These are phyloP conservation scores for Ophiostoma perfectum DNA, from an alignment of 2,329 filamentous ascomycete species.

Conservation along the genomic window DNA sequence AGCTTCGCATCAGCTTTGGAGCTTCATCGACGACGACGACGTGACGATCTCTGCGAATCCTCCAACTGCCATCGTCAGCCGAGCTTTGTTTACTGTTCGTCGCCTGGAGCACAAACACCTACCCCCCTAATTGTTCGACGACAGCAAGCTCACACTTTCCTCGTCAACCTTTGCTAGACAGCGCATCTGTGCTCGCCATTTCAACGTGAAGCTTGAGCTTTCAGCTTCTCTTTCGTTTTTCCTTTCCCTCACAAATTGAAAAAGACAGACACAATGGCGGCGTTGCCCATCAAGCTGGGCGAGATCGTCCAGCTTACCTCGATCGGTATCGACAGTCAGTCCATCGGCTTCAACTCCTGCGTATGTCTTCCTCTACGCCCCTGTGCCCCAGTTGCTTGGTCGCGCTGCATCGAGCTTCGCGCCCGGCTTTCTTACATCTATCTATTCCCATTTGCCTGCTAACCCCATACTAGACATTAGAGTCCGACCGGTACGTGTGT, in stretches of 20 bases:
- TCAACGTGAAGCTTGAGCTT: constrained; percentile 5
- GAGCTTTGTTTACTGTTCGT: constrained; percentile 14
- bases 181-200: constrained; percentile 18
- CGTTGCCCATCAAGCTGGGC: constrained; percentile 39
- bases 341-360: constrained; percentile 82
- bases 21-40: constrained; percentile 13
- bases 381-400: too few relatives aligned
- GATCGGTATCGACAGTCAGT: constrained; percentile 35
- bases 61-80: not conserved
- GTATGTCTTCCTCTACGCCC: constrained; percentile 46
- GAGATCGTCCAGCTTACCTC: constrained; percentile 40
- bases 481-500: constrained; percentile 95
- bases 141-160: not conserved
- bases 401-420: too few relatives aligned
- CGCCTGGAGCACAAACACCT: constrained; percentile 9
- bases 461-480: constrained; percentile 65
- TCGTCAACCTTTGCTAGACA: not conserved
- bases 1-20: constrained; percentile 2
- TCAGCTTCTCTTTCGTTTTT: constrained; percentile 6
- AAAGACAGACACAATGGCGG: constrained; percentile 33
- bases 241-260: constrained; percentile 3
- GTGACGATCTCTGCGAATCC: not conserved
- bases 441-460: constrained; percentile 19
- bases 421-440: too few relatives aligned
- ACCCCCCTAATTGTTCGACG: not conserved